These are phyloP conservation scores for Paracoccidioides brasiliensis DNA, from an alignment of 2,329 filamentous ascomycete species.

Conservation along the genomic window DNA sequence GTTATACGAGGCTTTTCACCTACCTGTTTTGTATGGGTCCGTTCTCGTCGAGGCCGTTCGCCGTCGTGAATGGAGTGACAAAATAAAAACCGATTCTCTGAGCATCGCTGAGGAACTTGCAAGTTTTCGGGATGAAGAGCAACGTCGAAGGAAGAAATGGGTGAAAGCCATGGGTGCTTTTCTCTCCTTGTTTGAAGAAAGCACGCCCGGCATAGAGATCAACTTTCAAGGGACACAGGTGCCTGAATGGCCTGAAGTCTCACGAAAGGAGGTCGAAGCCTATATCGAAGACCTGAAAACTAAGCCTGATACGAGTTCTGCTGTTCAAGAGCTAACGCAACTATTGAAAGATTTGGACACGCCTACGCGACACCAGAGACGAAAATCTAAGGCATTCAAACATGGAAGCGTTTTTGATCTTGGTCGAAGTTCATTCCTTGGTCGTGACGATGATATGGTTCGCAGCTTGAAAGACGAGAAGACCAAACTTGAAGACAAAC, in stretches of 20 bases:
- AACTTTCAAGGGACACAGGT: slow-evolving; percentile 64
- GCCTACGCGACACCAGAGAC: slow-evolving; percentile 75
- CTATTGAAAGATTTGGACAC: slow-evolving; percentile 65
- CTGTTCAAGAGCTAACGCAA: slow-evolving; percentile 60
- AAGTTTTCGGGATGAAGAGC: slow-evolving; percentile 81
- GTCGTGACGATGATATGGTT: slow-evolving; percentile 74
- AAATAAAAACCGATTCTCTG: slow-evolving; percentile 75
- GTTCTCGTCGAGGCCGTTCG: slow-evolving; percentile 75
- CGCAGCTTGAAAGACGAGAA: slow-evolving; percentile 74
- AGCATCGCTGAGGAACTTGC: slow-evolving; percentile 88
- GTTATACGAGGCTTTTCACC: slow-evolving; percentile 63
- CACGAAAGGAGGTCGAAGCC: slow-evolving; percentile 60
- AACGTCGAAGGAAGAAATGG: slow-evolving; percentile 80
- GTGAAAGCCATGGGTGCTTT: slow-evolving; percentile 69
- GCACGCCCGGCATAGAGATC: slow-evolving; percentile 66
- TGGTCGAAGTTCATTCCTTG: slow-evolving; percentile 71
- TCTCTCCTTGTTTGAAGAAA: slow-evolving; percentile 52
- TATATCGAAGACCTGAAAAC: slow-evolving; percentile 56
- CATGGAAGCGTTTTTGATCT: slow-evolving; percentile 91
- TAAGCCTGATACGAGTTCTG: slow-evolving; percentile 50
- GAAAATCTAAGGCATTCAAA: slow-evolving; percentile 85
- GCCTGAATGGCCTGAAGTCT: slow-evolving; percentile 64
- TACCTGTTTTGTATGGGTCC: slow-evolving; percentile 82
- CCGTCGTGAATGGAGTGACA: slow-evolving; percentile 81
- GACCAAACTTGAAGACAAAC: slow-evolving; percentile 54